Percentiles rank a stretch among this genome's conserved stretches.
These are phyloP conservation scores for Xylaria digitata DNA, from an alignment of 2,329 filamentous ascomycete species.

Conservation along the genomic window DNA sequence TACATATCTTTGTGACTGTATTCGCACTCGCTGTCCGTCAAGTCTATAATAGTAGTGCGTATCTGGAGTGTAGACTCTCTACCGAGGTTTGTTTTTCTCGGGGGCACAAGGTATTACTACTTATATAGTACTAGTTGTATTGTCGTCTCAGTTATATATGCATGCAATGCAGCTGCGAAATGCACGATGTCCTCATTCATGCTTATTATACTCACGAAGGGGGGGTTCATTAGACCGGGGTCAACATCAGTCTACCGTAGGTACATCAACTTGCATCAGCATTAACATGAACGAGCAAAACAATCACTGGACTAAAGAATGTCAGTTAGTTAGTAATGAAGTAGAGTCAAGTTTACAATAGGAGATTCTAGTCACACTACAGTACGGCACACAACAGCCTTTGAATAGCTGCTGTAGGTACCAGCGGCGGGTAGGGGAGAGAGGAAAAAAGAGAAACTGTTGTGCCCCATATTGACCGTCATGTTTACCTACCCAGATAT, in stretches of 20 bases:
- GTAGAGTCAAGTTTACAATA: slow-evolving; percentile 34
- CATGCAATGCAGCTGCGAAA: slow-evolving; percentile 41
- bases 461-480: slow-evolving; percentile 12
- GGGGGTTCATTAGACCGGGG: slow-evolving; percentile 45
- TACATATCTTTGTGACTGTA: neutral
- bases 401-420: too few relatives aligned
- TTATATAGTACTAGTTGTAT: neutral
- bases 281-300: slow-evolving; percentile 33
- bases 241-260: slow-evolving; percentile 13
- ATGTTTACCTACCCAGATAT: neutral
- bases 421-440: too few relatives aligned
- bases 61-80: too few relatives aligned
- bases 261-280: slow-evolving; percentile 28
- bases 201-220: slow-evolving; percentile 22
- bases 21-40: slow-evolving; percentile 8
- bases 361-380: neutral
- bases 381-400: neutral
- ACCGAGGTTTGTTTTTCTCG: too few relatives aligned
- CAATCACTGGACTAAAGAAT: slow-evolving; percentile 16
- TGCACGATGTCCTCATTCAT: slow-evolving; percentile 47
- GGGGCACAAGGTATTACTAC: neutral
- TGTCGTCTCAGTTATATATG: slow-evolving; percentile 16
- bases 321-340: slow-evolving; percentile 40
- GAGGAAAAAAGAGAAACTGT: too few relatives aligned
- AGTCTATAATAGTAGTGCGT: neutral